Evolutionary conservation across 2,329 filamentous ascomycete species (phyloP).

Genomic region (Magnaporthales sp.): DNA sequence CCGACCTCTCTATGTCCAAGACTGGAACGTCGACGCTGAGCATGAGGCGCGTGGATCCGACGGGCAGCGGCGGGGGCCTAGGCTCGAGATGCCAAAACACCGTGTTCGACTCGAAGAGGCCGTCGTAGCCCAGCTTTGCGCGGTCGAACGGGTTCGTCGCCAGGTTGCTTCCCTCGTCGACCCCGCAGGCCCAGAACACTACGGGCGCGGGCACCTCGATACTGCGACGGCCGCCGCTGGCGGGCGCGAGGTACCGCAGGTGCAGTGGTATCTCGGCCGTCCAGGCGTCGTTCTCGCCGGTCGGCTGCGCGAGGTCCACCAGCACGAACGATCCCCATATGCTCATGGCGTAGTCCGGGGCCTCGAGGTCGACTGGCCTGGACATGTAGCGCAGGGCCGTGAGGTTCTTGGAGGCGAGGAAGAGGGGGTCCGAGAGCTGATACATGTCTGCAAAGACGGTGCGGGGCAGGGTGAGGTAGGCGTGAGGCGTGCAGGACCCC

Average conservation of each 20-base stretch:
- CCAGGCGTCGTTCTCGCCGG: slow-evolving; percentile 36
- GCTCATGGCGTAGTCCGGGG: slow-evolving; percentile 69
- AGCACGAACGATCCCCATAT: slow-evolving; percentile 75
- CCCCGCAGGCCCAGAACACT: slow-evolving; percentile 84
- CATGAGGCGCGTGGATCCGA: slow-evolving; percentile 28
- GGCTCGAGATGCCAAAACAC: slow-evolving; percentile 75
- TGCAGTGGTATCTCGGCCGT: slow-evolving; percentile 72
- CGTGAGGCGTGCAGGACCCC: slow-evolving; percentile 62
- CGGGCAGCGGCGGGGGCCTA: slow-evolving; percentile 10
- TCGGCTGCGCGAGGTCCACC: slow-evolving; percentile 59
- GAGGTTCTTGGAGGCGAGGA: slow-evolving; percentile 74
- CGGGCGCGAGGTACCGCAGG: slow-evolving; percentile 68
- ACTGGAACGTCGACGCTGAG: slow-evolving; percentile 57
- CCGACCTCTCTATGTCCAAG: slow-evolving; percentile 41
- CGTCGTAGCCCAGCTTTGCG: slow-evolving; percentile 77
- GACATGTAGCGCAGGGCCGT: slow-evolving; percentile 57
- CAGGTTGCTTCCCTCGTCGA: slow-evolving; percentile 44
- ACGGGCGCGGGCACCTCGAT: slow-evolving; percentile 68
- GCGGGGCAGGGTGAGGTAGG: slow-evolving; percentile 76
- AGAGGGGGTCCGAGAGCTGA: slow-evolving; percentile 68
- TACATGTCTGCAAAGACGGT: slow-evolving; percentile 80
- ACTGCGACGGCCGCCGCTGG: slow-evolving; percentile 40
- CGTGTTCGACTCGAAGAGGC: slow-evolving; percentile 65
- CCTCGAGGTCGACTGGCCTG: slow-evolving; percentile 80
- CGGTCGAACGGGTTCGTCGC: slow-evolving; percentile 77